These are phyloP conservation scores for Fusarium redolens DNA, from an alignment of 2,329 filamentous ascomycete species.

Conservation along the genomic window DNA sequence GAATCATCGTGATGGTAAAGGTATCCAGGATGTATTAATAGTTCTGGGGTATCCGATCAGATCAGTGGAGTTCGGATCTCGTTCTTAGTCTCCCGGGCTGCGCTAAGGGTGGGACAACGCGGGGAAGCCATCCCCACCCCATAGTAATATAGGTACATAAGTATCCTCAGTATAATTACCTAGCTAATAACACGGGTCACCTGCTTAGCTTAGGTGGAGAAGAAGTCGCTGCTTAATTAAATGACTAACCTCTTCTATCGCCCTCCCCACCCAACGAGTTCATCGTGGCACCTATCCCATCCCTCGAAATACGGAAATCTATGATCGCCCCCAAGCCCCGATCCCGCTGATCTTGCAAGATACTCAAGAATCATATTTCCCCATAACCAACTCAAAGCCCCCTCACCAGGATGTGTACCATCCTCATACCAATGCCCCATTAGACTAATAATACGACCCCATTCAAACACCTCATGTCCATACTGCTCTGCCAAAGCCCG, in stretches of 20 bases:
- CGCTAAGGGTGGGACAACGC: not conserved
- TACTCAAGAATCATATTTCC: slow-evolving; percentile 11
- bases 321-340: not conserved
- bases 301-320: slow-evolving; percentile 17
- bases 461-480: slow-evolving; percentile 6
- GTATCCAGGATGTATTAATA: not conserved
- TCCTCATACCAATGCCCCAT: not conserved
- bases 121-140: not conserved
- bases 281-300: slow-evolving; percentile 6
- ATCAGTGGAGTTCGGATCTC: not conserved
- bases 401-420: not conserved
- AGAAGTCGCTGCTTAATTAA: not conserved
- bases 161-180: no score
- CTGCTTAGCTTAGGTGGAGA: not conserved
- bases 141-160: not conserved
- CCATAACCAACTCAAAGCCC: not conserved
- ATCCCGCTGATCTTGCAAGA: slow-evolving; percentile 1
- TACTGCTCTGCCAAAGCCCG: not conserved
- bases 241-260: not conserved
- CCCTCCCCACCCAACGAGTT: not conserved
- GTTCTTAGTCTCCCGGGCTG: not conserved
- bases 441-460: not conserved
- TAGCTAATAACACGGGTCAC: not conserved
- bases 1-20: not conserved
- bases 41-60: not conserved